Evolutionary conservation across 768 basidiomycete species (phyloP), one percentile per base, ranked within the genome.

Genomic region (Mycena pura): DNA sequence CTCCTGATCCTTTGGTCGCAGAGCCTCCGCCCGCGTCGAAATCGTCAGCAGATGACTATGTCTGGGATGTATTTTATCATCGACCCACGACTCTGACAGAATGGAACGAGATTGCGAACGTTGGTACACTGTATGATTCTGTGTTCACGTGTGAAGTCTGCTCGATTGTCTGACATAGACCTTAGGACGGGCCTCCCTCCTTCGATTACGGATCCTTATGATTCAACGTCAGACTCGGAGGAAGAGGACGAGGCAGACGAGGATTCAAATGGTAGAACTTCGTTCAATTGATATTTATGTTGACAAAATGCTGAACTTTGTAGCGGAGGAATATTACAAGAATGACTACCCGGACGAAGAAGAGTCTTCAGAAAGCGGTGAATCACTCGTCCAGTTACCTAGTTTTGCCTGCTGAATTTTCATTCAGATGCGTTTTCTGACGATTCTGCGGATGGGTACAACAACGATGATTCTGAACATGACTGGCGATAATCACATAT

Each of bases 331-430:
- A 63, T 92, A 88, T 68, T 92, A 92, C 74, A 91, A 85, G 68
- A 93, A 93, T 60, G 91, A 93, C 69, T 93, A 93, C 65, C 91
- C 91, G 6, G 90, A 92, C 25, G 91, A 88, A 47, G 86, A 87
- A 36, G 76, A 79, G 24, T 75, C 77, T 10, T 69, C 75, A 2
- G 77, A 77, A 22, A 71, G 73, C 43, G 77, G 66, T 68, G 60
- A 29, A 21, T 40, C 40, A 28, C 3, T 50, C 43, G 57, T 32
- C 52, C 39, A 36, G 22, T 51, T 13, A 52, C 57, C 32, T 62
- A 57, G 34, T 22, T 21, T 22, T 38, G 40, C 15, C 49, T 50
- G 28, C 45, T 60, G 34, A 29, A 39, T 45, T 27, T 14, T 40
- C 15, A 17, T 24, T 3, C 53, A 87, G 89, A 89, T 61, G 82